phyloP scores from a whole-genome alignment of 2,329 filamentous ascomycete genomes.

The Alternaria atra region DNA sequence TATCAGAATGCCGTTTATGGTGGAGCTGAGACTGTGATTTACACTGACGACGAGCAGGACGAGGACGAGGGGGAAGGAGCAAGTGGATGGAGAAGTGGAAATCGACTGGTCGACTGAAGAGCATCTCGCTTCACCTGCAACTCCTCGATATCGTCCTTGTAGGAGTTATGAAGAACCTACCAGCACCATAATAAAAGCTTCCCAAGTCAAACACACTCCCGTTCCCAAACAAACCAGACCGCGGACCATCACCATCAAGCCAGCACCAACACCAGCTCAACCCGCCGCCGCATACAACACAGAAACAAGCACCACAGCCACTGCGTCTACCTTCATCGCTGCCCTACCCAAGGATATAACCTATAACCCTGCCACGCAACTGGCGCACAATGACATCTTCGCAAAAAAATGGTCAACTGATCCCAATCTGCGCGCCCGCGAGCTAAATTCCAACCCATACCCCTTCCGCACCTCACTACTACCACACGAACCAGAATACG shows the following conservation, averaged over 20 bases:
- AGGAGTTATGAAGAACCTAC: too few relatives aligned
- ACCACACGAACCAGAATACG: conserved; percentile 35
- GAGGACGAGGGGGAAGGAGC: neutral
- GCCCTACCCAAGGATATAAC: too few relatives aligned
- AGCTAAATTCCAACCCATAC: neutral
- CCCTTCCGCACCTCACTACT: neutral
- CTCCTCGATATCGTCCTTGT: neutral
- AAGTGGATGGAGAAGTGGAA: neutral
- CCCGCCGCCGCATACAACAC: too few relatives aligned
- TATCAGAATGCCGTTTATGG: neutral
- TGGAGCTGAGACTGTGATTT: neutral
- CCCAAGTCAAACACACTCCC: neutral
- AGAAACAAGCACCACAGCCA: too few relatives aligned
- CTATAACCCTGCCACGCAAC: accelerated
- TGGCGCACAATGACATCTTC: accelerated
- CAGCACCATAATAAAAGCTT: neutral
- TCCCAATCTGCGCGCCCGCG: conserved; percentile 7
- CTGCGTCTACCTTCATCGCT: too few relatives aligned
- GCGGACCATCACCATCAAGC: too few relatives aligned
- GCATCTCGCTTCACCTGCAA: neutral
- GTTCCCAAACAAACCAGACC: neutral
- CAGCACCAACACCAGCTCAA: too few relatives aligned
- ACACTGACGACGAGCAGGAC: neutral
- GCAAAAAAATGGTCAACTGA: neutral
- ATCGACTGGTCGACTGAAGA: neutral